A percentile compares a stretch with the other conserved stretches of the same genome.
Evolutionary conservation across 202 grass and related monocot species (phyloP).

Genomic region (Zoysia matrella): DNA sequence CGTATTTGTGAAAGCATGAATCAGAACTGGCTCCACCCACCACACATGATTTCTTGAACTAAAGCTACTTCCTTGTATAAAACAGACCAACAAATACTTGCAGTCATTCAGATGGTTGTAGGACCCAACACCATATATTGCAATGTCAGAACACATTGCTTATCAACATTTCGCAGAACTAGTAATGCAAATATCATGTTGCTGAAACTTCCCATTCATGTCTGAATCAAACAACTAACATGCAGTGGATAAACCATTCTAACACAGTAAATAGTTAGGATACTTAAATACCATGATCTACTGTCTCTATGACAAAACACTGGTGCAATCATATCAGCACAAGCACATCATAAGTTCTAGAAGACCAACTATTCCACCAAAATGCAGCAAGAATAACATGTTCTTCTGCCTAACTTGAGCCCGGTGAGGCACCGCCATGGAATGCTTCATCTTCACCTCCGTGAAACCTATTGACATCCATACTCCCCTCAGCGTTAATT

Average conservation of each 20-base stretch:
- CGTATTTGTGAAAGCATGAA: background rate
- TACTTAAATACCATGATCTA: background rate
- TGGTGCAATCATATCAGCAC: slow-evolving; percentile 7
- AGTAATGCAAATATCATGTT: slow-evolving; percentile 6
- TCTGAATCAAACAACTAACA: slow-evolving; percentile 8
- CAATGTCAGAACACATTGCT: background rate
- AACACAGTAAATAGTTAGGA: slow-evolving; percentile 2
- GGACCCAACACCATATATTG: background rate
- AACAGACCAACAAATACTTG: background rate
- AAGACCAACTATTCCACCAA: background rate
- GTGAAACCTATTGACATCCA: background rate
- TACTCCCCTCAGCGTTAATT: background rate
- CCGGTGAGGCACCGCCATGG: background rate
- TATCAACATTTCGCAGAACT: background rate
- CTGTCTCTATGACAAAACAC: slow-evolving; percentile 6
- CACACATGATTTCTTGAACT: background rate
- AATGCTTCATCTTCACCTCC: slow-evolving; percentile 18
- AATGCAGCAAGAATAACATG: slow-evolving; percentile 3
- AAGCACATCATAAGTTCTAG: background rate
- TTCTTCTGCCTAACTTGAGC: background rate
- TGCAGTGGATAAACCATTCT: background rate
- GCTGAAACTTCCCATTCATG: background rate
- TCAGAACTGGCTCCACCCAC: background rate
- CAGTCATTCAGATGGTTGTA: background rate
- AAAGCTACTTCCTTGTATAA: background rate